These are phyloP conservation scores for Penicillium oxalicum DNA, from an alignment of 2,329 filamentous ascomycete genomes.

Conservation along the genomic window DNA sequence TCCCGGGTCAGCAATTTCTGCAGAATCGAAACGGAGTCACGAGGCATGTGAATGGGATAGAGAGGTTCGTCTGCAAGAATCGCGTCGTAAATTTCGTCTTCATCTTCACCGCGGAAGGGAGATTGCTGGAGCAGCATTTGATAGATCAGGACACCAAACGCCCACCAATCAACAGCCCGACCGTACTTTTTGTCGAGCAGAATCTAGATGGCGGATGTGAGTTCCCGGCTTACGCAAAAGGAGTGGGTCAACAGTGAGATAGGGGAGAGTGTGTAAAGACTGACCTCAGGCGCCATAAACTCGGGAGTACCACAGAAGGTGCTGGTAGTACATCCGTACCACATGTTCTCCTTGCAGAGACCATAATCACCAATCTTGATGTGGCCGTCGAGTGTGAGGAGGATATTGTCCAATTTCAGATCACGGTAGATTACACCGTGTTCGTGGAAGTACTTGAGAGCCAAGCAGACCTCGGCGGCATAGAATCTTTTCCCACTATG, in stretches of 20 bases:
- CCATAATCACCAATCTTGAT: conserved; percentile 99
- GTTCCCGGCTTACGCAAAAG: background rate
- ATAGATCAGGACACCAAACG: conserved; percentile 97
- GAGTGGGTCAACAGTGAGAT: background rate
- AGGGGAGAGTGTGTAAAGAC: conserved; percentile 12
- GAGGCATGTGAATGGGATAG: conserved; percentile 97
- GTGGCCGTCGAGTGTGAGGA: conserved; percentile 89
- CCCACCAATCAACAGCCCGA: conserved; percentile 98
- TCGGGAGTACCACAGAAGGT: conserved; percentile 99
- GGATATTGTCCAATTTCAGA: conserved; percentile 78
- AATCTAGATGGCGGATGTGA: conserved; percentile 55
- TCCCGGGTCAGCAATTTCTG: conserved; percentile 96
- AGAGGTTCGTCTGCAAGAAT: conserved; percentile 95
- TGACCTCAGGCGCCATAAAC: conserved; percentile 96
- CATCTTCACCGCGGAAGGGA: conserved; percentile 96
- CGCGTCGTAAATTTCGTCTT: conserved; percentile 98
- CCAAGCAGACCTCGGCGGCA: conserved; percentile 92
- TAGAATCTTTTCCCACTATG: conserved; percentile 63
- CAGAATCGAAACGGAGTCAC: conserved; percentile 93
- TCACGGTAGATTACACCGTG: conserved; percentile 96
- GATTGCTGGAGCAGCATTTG: conserved; percentile 99
- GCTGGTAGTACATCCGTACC: conserved; percentile 93
- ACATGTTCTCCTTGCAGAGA: conserved; percentile 99
- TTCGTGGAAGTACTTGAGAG: conserved; percentile 98
- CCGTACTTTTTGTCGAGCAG: conserved; percentile 97